phyloP scores from a whole-genome alignment of 2,329 filamentous ascomycete genomes.

The Ceratocystiopsis brevicomis region DNA sequence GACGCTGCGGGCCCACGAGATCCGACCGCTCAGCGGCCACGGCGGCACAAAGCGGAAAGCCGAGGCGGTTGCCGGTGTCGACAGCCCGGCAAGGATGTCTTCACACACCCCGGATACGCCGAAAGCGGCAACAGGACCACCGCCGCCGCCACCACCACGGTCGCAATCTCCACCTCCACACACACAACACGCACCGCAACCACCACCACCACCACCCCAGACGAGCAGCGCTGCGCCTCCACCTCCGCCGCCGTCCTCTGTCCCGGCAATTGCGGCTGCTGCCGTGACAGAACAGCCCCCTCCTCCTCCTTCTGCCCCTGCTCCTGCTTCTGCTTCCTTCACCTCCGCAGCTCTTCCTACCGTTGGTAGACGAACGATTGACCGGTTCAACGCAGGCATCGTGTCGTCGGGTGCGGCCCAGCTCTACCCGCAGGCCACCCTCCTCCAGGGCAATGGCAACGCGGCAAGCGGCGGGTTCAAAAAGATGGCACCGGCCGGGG shows the following conservation, averaged over 20 bases:
- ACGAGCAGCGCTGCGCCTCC: conserved; percentile 12
- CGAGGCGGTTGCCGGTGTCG: neutral
- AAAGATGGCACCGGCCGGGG: neutral
- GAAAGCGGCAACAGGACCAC: neutral
- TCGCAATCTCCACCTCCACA: too few relatives aligned
- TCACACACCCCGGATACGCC: too few relatives aligned
- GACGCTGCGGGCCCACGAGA: conserved; percentile 63
- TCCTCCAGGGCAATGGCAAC: conserved; percentile 26
- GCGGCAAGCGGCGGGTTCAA: conserved; percentile 27
- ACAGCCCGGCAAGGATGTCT: too few relatives aligned
- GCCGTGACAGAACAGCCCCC: too few relatives aligned
- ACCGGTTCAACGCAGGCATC: conserved; percentile 22
- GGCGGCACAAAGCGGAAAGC: conserved; percentile 50
- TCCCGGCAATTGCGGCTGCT: too few relatives aligned
- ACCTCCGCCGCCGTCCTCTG: conserved; percentile 13
- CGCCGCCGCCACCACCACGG: neutral
- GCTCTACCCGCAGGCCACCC: conserved; percentile 39
- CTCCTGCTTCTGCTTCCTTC: neutral
- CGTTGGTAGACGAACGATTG: conserved; percentile 5
- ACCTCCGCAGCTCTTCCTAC: neutral
- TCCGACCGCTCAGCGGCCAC: conserved; percentile 47
- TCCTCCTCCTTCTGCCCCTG: neutral
- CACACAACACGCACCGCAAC: too few relatives aligned
- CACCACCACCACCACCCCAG: too few relatives aligned
- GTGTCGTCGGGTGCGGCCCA: conserved; percentile 38